Base-by-base conservation (phyloP, 495 filamentous ascomycete genomes). In the Aspergillus asperescens region DNA sequence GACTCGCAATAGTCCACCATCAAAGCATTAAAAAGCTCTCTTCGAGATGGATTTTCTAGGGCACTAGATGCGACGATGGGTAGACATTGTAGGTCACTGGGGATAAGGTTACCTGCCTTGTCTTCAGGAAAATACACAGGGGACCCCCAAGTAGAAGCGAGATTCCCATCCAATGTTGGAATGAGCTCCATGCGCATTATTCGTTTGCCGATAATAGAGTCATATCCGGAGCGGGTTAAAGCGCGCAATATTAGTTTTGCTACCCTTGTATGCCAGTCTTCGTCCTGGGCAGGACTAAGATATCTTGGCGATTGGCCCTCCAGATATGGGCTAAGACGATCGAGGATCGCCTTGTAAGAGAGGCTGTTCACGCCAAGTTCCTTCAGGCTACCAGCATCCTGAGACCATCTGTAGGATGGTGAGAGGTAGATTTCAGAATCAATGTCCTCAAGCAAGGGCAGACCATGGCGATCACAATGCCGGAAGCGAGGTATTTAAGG, bases 221-320 rank as follows among this genome's bases (percentile, higher is more conserved):
- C 22, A 4, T 15, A n/a, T 22, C 6, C 4, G 15, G 1, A n/a
- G n/a, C n/a, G 1, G 1, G 1, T 46, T 12, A 46, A 20, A 3
- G 43, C 43, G 19, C 43, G 43, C 16, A 46, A 0, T n/a, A 31
- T 8, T 8, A 32, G 13, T 2, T 31, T 13, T 2, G 43, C 24
- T 29, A 46, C 18, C 28, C 43, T 31, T 20, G 43, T 46, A 32
- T 46, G 43, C 43, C 43, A 46, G 13, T 46, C n/a, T 5, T 32
- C 43, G 19, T 46, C 43, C 13, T 32, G 7, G 15, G 5, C 27
- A 5, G 43, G 43, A 32, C 32, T 7, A 13, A 46, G 43, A 20
- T 29, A 46, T 7, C 43, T 29, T 16, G 43, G 43, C 27, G 4
- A 13, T 5, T 29, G 4, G 13, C 25, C 43, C 13, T 6, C 1